These are phyloP conservation scores for Neocatenulostroma microsporum DNA, from an alignment of 2,329 filamentous ascomycete species.

Conservation along the genomic window DNA sequence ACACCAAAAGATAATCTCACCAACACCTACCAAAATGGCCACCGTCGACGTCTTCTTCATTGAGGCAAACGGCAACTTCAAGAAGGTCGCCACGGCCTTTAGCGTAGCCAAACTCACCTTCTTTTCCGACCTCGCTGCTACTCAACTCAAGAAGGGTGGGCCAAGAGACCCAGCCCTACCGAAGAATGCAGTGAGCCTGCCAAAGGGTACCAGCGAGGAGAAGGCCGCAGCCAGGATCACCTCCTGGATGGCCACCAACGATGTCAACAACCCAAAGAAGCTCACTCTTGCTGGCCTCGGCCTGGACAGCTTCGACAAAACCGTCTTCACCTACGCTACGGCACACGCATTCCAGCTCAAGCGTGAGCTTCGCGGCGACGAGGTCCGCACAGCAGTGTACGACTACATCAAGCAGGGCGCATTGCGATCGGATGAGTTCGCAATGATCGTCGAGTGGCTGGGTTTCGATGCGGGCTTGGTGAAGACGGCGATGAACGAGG, in stretches of 20 bases:
- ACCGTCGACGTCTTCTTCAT: slow-evolving; percentile 3
- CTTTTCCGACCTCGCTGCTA: slow-evolving; percentile 7
- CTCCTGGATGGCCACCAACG: slow-evolving; percentile 8
- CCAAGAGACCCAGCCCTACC: background rate
- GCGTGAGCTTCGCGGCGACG: slow-evolving; percentile 9
- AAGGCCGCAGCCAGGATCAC: slow-evolving; percentile 4
- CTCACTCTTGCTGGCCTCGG: background rate
- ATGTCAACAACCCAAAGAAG: slow-evolving; percentile 1
- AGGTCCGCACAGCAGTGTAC: slow-evolving; percentile 8
- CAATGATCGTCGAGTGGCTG: slow-evolving; percentile 6
- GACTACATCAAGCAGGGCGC: slow-evolving; percentile 7
- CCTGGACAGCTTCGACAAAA: slow-evolving; percentile 6
- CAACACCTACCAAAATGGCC: background rate
- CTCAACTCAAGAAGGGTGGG: background rate
- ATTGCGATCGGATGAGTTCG: slow-evolving; percentile 7
- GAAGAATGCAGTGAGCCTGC: slow-evolving; percentile 2
- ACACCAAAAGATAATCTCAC: background rate
- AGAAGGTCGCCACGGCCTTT: slow-evolving; percentile 2
- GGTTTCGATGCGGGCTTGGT: slow-evolving; percentile 8
- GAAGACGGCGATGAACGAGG: slow-evolving; percentile 9
- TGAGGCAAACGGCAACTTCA: background rate
- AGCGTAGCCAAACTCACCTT: slow-evolving; percentile 2
- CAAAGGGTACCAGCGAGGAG: background rate
- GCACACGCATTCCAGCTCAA: slow-evolving; percentile 6
- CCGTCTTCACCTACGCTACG: slow-evolving; percentile 8